These are phyloP conservation scores for Staphylotrichum tortipilum DNA, from an alignment of 495 filamentous ascomycete species.

Conservation along the genomic window DNA sequence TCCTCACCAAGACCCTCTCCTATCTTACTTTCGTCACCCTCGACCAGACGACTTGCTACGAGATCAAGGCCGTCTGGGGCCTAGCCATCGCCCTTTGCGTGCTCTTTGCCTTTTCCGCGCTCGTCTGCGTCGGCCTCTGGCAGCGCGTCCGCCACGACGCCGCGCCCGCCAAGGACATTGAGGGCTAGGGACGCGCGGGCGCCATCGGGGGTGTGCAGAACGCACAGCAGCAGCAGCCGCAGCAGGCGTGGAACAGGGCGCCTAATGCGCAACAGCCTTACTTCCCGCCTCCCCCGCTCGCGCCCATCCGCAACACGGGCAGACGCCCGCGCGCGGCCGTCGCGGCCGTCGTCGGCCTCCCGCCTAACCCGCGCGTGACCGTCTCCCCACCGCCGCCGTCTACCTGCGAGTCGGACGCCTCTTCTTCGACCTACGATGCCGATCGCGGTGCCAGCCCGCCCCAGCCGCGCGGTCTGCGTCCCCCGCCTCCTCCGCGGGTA, in stretches of 20 bases:
- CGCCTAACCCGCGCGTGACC: neutral
- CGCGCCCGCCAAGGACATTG: slow-evolving; percentile 27
- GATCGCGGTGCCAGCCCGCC: slow-evolving; percentile 6
- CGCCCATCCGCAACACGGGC: slow-evolving; percentile 17
- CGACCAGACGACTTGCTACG: slow-evolving; percentile 64
- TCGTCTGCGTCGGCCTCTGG: slow-evolving; percentile 41
- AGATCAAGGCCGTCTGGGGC: slow-evolving; percentile 88
- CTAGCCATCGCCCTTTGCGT: slow-evolving; percentile 75
- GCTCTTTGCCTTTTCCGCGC: slow-evolving; percentile 57
- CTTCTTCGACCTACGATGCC: slow-evolving; percentile 4
- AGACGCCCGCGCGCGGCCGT: neutral
- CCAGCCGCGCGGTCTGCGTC: slow-evolving; percentile 7
- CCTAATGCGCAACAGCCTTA: slow-evolving; percentile 7
- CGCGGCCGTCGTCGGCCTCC: neutral
- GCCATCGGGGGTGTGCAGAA: slow-evolving; percentile 11
- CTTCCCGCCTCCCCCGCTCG: slow-evolving; percentile 25
- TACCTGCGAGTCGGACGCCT: slow-evolving; percentile 15
- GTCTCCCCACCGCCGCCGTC: slow-evolving; percentile 4
- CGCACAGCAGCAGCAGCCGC: neutral
- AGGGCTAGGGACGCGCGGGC: slow-evolving; percentile 40
- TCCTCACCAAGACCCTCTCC: slow-evolving; percentile 13
- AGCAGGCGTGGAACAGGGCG: slow-evolving; percentile 15
- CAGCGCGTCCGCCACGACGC: slow-evolving; percentile 30
- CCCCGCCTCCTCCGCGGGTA: slow-evolving; percentile 4
- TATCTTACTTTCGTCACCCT: slow-evolving; percentile 19